These are phyloP conservation scores for Nyctanthes arbortristis DNA, from an alignment of 257 asterid species.

Conservation along the genomic window DNA sequence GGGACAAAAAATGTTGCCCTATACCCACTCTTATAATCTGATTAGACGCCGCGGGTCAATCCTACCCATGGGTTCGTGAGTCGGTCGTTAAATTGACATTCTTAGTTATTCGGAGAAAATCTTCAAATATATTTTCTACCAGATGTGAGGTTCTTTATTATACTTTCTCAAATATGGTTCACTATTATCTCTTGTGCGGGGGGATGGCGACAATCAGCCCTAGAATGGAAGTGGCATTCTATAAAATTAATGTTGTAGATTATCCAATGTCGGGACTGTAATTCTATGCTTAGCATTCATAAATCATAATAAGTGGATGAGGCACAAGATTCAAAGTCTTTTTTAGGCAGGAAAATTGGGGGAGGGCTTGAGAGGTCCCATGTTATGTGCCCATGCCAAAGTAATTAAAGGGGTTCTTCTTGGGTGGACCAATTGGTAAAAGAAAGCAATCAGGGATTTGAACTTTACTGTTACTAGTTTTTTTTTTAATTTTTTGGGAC, in stretches of 20 bases:
- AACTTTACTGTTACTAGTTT: conserved; percentile 31
- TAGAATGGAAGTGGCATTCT: not conserved
- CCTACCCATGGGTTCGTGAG: too few relatives aligned
- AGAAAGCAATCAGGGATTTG: conserved; percentile 30
- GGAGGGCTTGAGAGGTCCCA: conserved; percentile 57
- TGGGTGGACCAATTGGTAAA: conserved; percentile 47
- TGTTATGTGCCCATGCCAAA: conserved; percentile 46
- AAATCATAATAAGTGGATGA: conserved; percentile 4
- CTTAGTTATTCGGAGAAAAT: too few relatives aligned
- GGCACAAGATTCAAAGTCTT: conserved; percentile 42
- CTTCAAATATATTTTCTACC: too few relatives aligned
- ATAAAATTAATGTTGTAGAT: not conserved
- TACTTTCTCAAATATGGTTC: too few relatives aligned
- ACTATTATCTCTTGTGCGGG: too few relatives aligned
- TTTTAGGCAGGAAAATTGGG: conserved; percentile 23
- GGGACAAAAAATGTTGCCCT: too few relatives aligned
- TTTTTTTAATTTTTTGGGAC: not conserved
- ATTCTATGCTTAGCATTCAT: not conserved
- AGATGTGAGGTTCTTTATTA: too few relatives aligned
- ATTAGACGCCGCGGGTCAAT: too few relatives aligned
- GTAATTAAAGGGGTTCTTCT: conserved; percentile 28
- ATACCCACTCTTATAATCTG: too few relatives aligned
- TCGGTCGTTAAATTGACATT: too few relatives aligned
- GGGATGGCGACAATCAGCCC: too few relatives aligned
- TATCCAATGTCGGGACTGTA: not conserved